A percentile compares a stretch with the other conserved stretches of the same genome.
phyloP scores from a whole-genome alignment of 1,139 yeast genomes.

The Suhomyces chickasaworum region DNA sequence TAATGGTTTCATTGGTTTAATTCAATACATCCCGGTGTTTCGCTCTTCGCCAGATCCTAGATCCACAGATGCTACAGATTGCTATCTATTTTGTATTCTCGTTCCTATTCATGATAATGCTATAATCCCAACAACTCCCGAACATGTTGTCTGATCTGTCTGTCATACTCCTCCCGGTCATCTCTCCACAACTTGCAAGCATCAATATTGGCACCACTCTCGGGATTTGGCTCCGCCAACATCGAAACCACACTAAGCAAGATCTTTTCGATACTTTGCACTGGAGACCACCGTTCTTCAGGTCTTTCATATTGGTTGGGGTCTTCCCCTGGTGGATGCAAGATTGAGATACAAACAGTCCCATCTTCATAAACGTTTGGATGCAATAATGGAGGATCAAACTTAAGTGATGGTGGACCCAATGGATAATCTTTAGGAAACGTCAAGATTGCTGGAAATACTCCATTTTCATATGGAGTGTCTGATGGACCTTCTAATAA shows the following conservation, averaged over 20 bases:
- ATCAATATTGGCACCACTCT: constrained; percentile 95
- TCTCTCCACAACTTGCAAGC: constrained; percentile 97
- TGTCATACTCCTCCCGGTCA: constrained; percentile 64
- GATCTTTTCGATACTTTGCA: constrained; percentile 94
- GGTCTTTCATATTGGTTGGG: constrained; percentile 95
- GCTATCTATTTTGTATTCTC: not conserved
- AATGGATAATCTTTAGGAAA: constrained; percentile 92
- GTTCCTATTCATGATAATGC: constrained; percentile 1
- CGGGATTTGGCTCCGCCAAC: constrained; percentile 96
- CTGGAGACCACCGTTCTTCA: constrained; percentile 97
- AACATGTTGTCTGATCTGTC: constrained; percentile 66
- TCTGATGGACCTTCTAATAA: constrained; percentile 90
- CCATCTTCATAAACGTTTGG: constrained; percentile 95
- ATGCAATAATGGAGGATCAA: constrained; percentile 83
- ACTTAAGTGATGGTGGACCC: constrained; percentile 83
- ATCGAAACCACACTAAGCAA: constrained; percentile 88
- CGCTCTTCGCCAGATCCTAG: no score
- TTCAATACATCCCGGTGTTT: no score
- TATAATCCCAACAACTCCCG: constrained; percentile 65
- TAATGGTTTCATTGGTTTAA: no score
- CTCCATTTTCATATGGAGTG: constrained; percentile 92
- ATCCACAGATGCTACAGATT: not conserved
- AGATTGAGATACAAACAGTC: constrained; percentile 89
- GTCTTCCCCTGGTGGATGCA: constrained; percentile 96
- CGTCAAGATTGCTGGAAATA: constrained; percentile 78